Conservation (phyloP, 1,139 yeast genomes). For the Magnusiomyces suaveolens region DNA sequence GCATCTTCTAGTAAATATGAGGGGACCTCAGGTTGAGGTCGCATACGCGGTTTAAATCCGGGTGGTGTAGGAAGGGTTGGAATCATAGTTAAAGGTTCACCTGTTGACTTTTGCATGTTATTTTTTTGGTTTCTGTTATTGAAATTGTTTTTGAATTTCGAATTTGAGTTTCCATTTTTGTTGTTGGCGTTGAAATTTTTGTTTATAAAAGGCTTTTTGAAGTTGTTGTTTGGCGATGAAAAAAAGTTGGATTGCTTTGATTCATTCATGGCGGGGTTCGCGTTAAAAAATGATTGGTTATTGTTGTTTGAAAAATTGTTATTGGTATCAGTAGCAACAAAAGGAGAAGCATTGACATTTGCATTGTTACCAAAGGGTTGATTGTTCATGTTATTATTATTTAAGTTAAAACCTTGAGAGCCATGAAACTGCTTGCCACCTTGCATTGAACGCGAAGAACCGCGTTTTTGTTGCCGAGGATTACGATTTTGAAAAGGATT, state of each 20-base stretch:
- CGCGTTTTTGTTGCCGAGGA: not conserved
- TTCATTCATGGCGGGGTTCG: not conserved
- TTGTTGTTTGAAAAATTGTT: not conserved
- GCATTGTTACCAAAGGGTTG: not conserved
- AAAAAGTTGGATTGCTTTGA: not conserved
- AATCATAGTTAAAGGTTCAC: slow-evolving; percentile 6
- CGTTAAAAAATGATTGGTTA: not conserved
- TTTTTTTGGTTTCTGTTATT: not conserved
- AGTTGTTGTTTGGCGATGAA: not conserved
- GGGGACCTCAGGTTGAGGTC: slow-evolving; percentile 7
- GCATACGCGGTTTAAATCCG: slow-evolving; percentile 10
- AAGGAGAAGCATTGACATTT: not conserved
- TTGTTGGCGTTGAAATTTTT: slow-evolving; percentile 2
- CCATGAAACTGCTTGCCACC: not conserved
- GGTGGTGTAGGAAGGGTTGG: slow-evolving; percentile 15
- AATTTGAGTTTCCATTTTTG: not conserved
- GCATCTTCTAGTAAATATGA: slow-evolving; percentile 5
- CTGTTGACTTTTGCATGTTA: slow-evolving; percentile 7
- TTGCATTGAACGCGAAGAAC: not conserved
- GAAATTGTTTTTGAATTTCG: too few species aligned
- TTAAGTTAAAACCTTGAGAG: not conserved
- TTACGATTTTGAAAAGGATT: slow-evolving; percentile 1
- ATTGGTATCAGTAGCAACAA: not conserved
- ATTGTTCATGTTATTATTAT: not conserved
- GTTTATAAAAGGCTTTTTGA: not conserved